These are phyloP conservation scores for Telopea speciosissima DNA, from an alignment of 177 flowering plant species.

Conservation along the genomic window DNA sequence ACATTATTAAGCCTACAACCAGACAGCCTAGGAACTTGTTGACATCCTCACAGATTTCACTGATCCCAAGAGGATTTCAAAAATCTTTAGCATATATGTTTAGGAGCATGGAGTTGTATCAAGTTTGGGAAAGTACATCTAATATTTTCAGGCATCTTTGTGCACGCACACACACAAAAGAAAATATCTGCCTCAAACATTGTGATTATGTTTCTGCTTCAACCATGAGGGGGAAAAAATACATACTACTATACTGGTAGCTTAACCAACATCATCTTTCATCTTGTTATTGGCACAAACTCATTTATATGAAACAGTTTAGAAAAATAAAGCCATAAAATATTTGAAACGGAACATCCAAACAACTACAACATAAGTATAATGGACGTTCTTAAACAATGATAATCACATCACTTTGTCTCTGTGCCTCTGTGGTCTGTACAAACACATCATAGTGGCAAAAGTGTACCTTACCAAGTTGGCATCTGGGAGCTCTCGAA, in stretches of 20 bases:
- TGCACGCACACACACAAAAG: background rate
- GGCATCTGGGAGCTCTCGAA: slow-evolving; percentile 98
- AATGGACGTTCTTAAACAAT: background rate
- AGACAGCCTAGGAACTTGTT: too few species aligned
- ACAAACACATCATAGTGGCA: slow-evolving; percentile 19
- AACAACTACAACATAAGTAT: background rate
- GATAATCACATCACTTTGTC: background rate
- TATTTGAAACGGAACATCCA: background rate
- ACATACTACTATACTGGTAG: background rate
- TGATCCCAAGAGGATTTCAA: too few species aligned
- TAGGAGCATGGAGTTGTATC: too few species aligned
- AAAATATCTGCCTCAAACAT: background rate
- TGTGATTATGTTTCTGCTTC: background rate
- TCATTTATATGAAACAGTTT: background rate
- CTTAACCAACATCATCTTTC: background rate
- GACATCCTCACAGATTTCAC: too few species aligned
- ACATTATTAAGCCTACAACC: too few species aligned
- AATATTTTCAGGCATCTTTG: background rate
- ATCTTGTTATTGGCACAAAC: background rate
- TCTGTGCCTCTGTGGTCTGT: background rate
- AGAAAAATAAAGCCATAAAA: background rate
- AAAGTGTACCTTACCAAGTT: slow-evolving; percentile 95
- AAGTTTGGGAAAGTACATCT: too few species aligned
- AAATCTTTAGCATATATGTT: too few species aligned
- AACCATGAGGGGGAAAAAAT: background rate